Percentiles rank a stretch among this genome's conserved stretches.
These are phyloP conservation scores for Paracamarosporium sp. DNA, from an alignment of 2,329 filamentous ascomycete genomes.

Conservation along the genomic window DNA sequence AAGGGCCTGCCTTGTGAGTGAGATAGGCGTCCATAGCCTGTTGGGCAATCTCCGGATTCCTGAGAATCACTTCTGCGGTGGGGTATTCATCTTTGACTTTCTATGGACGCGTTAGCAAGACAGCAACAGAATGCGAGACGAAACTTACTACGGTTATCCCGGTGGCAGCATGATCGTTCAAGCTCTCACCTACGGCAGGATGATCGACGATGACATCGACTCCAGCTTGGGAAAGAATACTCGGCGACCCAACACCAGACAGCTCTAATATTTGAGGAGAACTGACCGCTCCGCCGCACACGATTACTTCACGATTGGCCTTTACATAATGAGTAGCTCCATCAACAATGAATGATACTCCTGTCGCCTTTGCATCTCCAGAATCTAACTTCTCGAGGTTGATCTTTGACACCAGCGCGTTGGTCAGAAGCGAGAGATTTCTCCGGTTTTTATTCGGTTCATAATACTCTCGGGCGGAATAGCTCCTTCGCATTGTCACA, in stretches of 20 bases:
- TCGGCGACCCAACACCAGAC: slow-evolving; percentile 35
- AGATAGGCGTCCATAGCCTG: slow-evolving; percentile 37
- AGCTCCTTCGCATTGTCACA: too few species aligned
- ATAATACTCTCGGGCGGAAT: too few species aligned
- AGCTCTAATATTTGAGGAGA: slow-evolving; percentile 41
- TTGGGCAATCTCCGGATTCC: slow-evolving; percentile 29
- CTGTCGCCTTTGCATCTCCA: too few species aligned
- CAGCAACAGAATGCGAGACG: neutral
- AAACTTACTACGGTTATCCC: slow-evolving; percentile 23
- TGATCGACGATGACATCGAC: slow-evolving; percentile 37
- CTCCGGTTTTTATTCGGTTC: too few species aligned
- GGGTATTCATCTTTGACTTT: slow-evolving; percentile 34
- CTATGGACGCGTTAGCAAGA: slow-evolving; percentile 10
- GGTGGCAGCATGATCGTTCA: slow-evolving; percentile 43
- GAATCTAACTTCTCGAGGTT: too few species aligned
- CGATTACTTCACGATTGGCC: too few species aligned
- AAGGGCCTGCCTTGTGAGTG: slow-evolving; percentile 34
- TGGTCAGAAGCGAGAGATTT: too few species aligned
- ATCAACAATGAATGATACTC: too few species aligned
- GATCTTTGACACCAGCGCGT: too few species aligned
- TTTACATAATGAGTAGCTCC: too few species aligned
- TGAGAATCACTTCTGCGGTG: slow-evolving; percentile 30
- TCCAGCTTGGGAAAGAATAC: slow-evolving; percentile 33
- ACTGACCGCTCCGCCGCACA: too few species aligned
- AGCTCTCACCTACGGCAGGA: slow-evolving; percentile 41